Conservation (phyloP, 805 yeast genomes). For the Wickerhamomyces xylosicus region DNA sequence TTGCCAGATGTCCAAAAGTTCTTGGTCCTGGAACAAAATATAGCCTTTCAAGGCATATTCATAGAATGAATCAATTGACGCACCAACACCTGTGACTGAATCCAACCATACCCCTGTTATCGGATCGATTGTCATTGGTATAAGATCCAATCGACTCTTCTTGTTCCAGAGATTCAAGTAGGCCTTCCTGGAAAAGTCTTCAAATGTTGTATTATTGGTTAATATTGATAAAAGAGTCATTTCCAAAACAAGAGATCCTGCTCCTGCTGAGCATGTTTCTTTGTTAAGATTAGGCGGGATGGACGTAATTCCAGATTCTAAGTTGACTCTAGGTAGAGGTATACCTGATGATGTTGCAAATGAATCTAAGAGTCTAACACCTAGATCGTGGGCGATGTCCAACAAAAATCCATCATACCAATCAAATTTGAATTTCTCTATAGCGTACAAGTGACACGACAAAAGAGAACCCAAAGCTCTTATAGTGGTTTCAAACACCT, state of each 20-base stretch:
- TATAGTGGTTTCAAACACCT: constrained; percentile 81
- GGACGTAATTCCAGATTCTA: constrained; percentile 38
- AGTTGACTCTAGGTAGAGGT: constrained; percentile 75
- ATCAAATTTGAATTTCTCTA: constrained; percentile 22
- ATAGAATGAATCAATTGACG: constrained; percentile 83
- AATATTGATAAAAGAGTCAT: constrained; percentile 64
- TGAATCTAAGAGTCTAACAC: constrained; percentile 58
- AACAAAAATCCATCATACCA: constrained; percentile 67
- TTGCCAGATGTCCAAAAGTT: constrained; percentile 45
- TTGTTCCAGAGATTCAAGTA: constrained; percentile 64
- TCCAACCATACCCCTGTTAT: constrained; percentile 44
- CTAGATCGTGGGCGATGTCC: constrained; percentile 64
- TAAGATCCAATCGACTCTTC: constrained; percentile 47
- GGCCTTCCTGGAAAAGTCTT: constrained; percentile 46
- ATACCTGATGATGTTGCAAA: constrained; percentile 54
- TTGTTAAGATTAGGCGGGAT: constrained; percentile 33
- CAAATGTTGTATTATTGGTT: constrained; percentile 68
- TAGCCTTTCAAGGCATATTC: constrained; percentile 79
- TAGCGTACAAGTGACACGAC: constrained; percentile 66
- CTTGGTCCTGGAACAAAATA: constrained; percentile 56
- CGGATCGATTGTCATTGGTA: constrained; percentile 75
- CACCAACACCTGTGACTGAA: constrained; percentile 71
- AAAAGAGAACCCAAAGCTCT: constrained; percentile 75
- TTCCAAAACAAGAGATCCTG: constrained; percentile 75
- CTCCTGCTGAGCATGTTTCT: constrained; percentile 85